Evolutionary conservation across 2,329 filamentous ascomycete genomes (phyloP), one percentile per base, ranked within the genome.

Genomic region (Leptoxyphium fumago): DNA sequence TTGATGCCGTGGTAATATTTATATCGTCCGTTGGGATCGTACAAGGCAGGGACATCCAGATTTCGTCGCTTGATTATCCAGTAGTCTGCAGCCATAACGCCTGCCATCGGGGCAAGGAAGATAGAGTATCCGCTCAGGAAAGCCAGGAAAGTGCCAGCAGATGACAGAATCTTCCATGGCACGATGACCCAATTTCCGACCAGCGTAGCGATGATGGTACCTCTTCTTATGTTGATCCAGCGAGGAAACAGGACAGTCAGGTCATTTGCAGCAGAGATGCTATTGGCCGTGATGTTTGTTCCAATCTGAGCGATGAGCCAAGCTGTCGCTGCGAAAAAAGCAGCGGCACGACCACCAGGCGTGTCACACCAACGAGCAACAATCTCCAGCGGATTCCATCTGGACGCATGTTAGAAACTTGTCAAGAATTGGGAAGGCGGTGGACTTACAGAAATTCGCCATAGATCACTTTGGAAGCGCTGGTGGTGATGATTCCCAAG

Each of bases 101-200:
- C 70, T 0, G 75, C 74, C 46, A 82, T 77, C 0, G 78, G 77
- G 0, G 73, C 77, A 1, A 82, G 61, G 58, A 82, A 82, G 29
- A 81, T 67, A 1, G 72, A 70, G 59, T 80, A 79, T 0, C 77
- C 77, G 41, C 29, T 49, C 43, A 44, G 49, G 47, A 54, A 54
- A 10, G 40, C 46, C 30, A 79, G 61, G 51, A 81, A 75, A 0
- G 70, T 75, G 1, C 60, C 57, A 2, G 76, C 77, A 0, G 72
- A 76, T 28, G 59, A 66, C 21, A 80, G 63, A 45, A 80, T 80
- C 61, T 77, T 78, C 77, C 77, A 80, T 2, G 76, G 77, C 0
- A 78, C 74, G 13, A 80, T 64, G 2, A 67, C 68, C 75, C 74
- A 79, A 15, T 48, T 47, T 10, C 61, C 64, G 3, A 72, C 55